Base-by-base conservation (phyloP, 305 asterid species). In the Fraxinus floribunda region DNA sequence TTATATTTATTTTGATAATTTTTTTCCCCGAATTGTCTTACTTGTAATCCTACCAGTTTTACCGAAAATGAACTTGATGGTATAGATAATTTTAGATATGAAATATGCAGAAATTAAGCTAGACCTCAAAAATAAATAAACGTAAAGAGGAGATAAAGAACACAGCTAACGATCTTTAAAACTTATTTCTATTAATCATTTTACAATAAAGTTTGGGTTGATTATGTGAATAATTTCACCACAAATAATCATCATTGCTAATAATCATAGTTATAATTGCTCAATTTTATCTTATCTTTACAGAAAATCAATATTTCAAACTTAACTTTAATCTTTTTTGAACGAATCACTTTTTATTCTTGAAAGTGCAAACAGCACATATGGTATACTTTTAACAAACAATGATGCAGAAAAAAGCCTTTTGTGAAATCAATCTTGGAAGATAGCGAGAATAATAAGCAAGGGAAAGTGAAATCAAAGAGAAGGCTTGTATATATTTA, bases 381-480 rank as follows among this genome's bases (percentile, higher is more conserved):
- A 77, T 78, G 75, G 57, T 36, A 20, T 74, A 64, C 66, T 29
- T 73, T 38, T 39, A 13, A 62, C 84, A 78, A 87, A 80, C 81
- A 81, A 84, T 87, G 90, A 81, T 78, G 81, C 85, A 79, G 71
- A 79, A 85, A 49, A 86, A 76, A 88, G 88, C 88, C 85, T 89
- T 88, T 80, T 39, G 75, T 84, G 86, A 84, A 85, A 86, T 89
- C 91, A 87, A 89, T 78, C 87, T 88, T 86, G 91, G 89, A 85
- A 89, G 86, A 81, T 86, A 85, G 90, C 82, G 88, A 82, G 86
- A 84, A 71, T 84, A 87, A 78, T 77, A 73, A 75, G 75, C 64
- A 83, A 80, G 80, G 82, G 83, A 86, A 84, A 81, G 80, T 80
- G 78, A 87, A 77, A 81, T 20, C 39, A 76, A 77, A 75, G 39